Evolutionary conservation across 169 alveolate species (phyloP).

Genomic region (Eimeria maxima): DNA sequence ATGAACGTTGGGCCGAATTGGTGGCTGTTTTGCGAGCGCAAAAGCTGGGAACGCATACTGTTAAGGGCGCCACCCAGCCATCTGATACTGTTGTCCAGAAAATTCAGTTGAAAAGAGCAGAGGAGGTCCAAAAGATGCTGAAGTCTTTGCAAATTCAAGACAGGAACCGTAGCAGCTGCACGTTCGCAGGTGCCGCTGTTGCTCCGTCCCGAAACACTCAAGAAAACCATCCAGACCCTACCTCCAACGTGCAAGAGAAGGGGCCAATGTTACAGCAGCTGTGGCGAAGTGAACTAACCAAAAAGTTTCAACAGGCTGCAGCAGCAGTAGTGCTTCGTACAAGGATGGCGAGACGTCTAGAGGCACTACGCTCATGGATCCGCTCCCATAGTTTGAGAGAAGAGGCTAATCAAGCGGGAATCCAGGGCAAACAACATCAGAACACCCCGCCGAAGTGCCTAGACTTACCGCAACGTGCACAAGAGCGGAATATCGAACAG

Average conservation of each 20-base stretch:
- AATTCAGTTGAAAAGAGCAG: slow-evolving; percentile 15
- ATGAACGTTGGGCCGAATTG: slow-evolving; percentile 63
- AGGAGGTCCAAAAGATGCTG: slow-evolving; percentile 1
- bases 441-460: background rate
- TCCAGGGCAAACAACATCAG: background rate
- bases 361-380: slow-evolving; percentile 36
- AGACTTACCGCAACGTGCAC: background rate
- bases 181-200: slow-evolving; percentile 30
- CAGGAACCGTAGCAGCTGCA: slow-evolving; percentile 44
- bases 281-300: slow-evolving; percentile 37
- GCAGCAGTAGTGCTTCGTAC: slow-evolving; percentile 4
- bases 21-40: slow-evolving; percentile 32
- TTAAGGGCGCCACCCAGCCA: slow-evolving; percentile 28
- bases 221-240: background rate
- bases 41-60: slow-evolving; percentile 41
- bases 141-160: slow-evolving; percentile 33
- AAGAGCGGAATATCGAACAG: background rate
- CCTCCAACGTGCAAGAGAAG: background rate
- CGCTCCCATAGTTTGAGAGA: slow-evolving; percentile 9
- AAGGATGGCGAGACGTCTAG: slow-evolving; percentile 12
- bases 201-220: slow-evolving; percentile 17
- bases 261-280: background rate
- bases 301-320: slow-evolving; percentile 10
- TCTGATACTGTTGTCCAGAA: slow-evolving; percentile 22
- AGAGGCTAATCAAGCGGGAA: background rate